Evolutionary conservation across 2,329 filamentous ascomycete species (phyloP), one percentile per base, ranked within the genome.

Genomic region (Leptodontidium sp.): DNA sequence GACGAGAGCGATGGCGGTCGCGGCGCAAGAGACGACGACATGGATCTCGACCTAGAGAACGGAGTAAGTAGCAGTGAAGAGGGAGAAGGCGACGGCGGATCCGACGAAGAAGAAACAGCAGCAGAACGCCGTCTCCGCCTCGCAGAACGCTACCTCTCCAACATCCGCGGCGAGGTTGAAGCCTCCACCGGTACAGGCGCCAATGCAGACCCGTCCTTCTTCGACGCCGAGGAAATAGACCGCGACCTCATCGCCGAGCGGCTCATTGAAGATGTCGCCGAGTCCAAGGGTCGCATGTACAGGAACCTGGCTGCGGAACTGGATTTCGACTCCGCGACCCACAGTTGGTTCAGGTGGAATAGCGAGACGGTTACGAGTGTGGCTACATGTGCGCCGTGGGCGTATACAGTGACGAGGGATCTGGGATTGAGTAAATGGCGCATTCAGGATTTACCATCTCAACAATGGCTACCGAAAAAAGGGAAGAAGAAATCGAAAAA

Each of bases 201-300:
- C 11, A 59, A 59, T 74, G 91, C 93, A 72, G 91, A 97, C 75
- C 91, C 93, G 72, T 87, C 86, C 64, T 96, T 94, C 49, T 99
- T 98, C 77, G 94, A 99, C 81, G 96, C 96, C 8, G 94, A 91
- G 75, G 93, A 98, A 64, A 92, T 99, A 68, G 96, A 98, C 81
- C 87, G 91, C 68, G 96, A 99, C 78, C 83, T 98, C 75, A 94
- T 99, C 76, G 94, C 95, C 52, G 93, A 97, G 80, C 86, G 94
- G 75, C 83, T 99, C 75, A 90, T 95, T 80, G 93, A 98, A 81
- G 96, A 98, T 79, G 93, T 96, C 53, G 90, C 96, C 64, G 96
- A 98, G 82, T 88, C 89, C 66, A 98, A 98, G 82, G 96, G 96
- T 68, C 91, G 91, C 75, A 87, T 97, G 61, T 98, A 97, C 82